A percentile compares a stretch with the other conserved stretches of the same genome.
phyloP scores from a whole-genome alignment of 192 early-diverging fungal genomes.

The Podila verticillata region DNA sequence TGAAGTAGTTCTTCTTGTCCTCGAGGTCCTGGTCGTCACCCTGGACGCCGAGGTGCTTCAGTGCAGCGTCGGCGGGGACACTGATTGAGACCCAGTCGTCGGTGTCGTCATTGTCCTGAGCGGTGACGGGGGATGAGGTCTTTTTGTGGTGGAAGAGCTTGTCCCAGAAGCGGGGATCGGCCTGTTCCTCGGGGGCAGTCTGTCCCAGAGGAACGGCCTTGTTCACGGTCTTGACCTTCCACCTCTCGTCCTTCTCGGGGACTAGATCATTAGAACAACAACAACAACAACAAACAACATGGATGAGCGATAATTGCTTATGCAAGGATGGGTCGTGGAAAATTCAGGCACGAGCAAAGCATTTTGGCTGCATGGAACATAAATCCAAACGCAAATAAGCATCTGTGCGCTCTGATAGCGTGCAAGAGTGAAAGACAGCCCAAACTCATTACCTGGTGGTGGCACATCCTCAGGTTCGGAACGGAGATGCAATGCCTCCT shows the following conservation, averaged over 20 bases:
- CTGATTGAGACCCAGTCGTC: constrained; percentile 33
- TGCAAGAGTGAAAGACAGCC: not conserved
- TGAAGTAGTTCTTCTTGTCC: constrained; percentile 45
- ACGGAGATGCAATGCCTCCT: constrained; percentile 36
- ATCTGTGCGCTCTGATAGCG: not conserved
- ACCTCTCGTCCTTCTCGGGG: constrained; percentile 44
- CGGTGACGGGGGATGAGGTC: not conserved
- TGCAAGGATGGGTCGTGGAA: no score
- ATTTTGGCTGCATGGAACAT: no score
- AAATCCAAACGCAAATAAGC: constrained; percentile 1
- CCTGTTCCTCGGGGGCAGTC: not conserved
- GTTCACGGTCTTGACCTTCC: constrained; percentile 46
- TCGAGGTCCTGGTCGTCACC: constrained; percentile 21
- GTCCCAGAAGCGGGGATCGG: constrained; percentile 41
- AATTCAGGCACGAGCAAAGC: no score
- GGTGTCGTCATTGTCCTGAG: constrained; percentile 1
- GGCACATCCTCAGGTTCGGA: constrained; percentile 32
- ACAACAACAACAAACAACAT: not conserved
- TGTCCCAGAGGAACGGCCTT: constrained; percentile 27
- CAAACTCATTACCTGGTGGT: constrained; percentile 20
- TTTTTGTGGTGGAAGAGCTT: constrained; percentile 22
- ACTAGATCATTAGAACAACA: constrained; percentile 8
- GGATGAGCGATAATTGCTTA: not conserved
- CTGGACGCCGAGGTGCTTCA: constrained; percentile 32
- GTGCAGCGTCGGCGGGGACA: constrained; percentile 40